These are phyloP conservation scores for Coleophoma eucalyptorum DNA, from an alignment of 2,329 filamentous ascomycete genomes.

Conservation along the genomic window DNA sequence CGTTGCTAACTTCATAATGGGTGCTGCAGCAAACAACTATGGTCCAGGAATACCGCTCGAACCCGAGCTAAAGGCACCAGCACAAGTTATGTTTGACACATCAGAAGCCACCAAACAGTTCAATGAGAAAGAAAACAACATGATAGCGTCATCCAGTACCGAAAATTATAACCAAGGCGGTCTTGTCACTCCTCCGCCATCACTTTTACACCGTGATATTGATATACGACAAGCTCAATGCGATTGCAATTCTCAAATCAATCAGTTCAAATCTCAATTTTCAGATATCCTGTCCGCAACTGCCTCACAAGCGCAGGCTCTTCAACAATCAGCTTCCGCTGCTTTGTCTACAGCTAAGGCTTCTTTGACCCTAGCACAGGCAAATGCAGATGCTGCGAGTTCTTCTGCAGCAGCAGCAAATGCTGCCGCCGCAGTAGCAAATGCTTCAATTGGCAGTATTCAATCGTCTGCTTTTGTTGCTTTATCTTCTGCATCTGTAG, in stretches of 20 bases:
- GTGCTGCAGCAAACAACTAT: no score
- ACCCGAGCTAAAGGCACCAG: no score
- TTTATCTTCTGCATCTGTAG: neutral
- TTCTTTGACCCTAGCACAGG: no score
- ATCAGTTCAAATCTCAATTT: neutral
- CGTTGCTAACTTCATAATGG: no score
- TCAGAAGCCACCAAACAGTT: no score
- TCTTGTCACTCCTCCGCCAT: slow-evolving; percentile 21
- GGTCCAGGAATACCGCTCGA: no score
- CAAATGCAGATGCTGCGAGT: no score
- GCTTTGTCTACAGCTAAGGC: no score
- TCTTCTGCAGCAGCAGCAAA: neutral
- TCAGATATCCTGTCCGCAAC: neutral
- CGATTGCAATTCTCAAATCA: slow-evolving; percentile 12
- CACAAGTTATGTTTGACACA: no score
- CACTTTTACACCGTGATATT: slow-evolving; percentile 14
- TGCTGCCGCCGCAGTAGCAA: neutral
- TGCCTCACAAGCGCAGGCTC: neutral
- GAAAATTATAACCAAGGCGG: slow-evolving; percentile 6
- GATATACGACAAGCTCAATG: slow-evolving; percentile 12
- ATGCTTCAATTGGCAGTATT: neutral
- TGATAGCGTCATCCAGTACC: no score
- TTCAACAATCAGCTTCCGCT: no score
- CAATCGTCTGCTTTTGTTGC: neutral
- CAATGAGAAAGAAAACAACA: no score